These are phyloP conservation scores for Fallopia convolvulus DNA, from an alignment of 148 eudicot species.

Conservation along the genomic window DNA sequence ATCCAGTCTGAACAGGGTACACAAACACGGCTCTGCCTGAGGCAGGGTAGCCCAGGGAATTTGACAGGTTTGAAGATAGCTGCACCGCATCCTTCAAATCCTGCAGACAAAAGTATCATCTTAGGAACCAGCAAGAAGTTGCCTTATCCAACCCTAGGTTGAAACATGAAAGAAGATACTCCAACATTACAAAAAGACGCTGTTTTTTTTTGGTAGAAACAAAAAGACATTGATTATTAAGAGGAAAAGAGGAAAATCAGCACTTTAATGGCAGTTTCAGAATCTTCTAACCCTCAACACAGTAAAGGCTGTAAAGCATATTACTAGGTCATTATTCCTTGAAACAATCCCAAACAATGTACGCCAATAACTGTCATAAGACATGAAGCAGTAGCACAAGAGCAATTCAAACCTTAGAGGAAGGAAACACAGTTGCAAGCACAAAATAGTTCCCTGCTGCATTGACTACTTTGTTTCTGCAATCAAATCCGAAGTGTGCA, in stretches of 20 bases:
- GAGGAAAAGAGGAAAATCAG: neutral
- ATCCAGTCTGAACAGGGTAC: slow-evolving; percentile 40
- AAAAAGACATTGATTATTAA: neutral
- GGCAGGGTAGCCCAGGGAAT: slow-evolving; percentile 60
- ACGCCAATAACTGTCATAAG: neutral
- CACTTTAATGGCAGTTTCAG: neutral
- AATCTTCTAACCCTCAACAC: neutral
- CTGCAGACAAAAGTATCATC: slow-evolving; percentile 29
- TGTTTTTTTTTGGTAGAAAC: no score
- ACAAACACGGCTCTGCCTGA: slow-evolving; percentile 60
- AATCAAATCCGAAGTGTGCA: slow-evolving; percentile 39
- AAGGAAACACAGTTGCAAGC: slow-evolving; percentile 75
- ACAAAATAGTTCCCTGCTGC: slow-evolving; percentile 66
- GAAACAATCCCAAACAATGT: neutral
- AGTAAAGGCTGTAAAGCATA: neutral
- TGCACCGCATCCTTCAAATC: slow-evolving; percentile 58
- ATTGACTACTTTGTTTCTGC: slow-evolving; percentile 24
- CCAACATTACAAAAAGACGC: neutral
- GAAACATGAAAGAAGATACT: neutral
- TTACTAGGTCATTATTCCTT: neutral
- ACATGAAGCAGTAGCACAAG: neutral
- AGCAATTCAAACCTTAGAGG: slow-evolving; percentile 57
- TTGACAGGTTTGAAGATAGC: slow-evolving; percentile 60
- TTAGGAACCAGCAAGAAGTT: neutral
- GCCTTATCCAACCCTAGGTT: neutral